Base-by-base conservation (phyloP, 2,329 filamentous ascomycete species). In the Trichoderma gracile region DNA sequence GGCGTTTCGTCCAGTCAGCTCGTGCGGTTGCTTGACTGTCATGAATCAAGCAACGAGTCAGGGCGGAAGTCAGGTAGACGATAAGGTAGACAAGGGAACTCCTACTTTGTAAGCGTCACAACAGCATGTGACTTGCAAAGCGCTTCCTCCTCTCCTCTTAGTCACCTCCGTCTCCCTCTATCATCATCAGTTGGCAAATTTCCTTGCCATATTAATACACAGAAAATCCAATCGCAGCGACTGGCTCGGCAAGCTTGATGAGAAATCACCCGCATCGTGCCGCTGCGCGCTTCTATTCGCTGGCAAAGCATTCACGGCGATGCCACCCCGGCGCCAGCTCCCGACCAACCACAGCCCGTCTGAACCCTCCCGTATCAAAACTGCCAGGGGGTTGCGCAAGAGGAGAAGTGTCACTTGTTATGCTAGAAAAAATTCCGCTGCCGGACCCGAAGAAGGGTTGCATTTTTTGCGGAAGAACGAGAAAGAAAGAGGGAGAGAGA, bases 221-320 rank as follows among this genome's bases (percentile, higher is more conserved):
- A 27, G 25, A 23, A 23, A 30, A 10, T 45, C 33, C 19, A 10
- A 45, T 19, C 1, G 15, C 23, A 27, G 43, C 21, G 45, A 38
- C n/a, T 27, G n/a, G 58, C 58, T 42, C 25, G 23, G n/a, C 46
- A 49, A 9, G 9, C 30, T 33, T 38, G 12, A 38, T 53, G 30
- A 33, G 33, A 42, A 53, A 61, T 53, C 58, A 61, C 58, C 21
- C 58, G 58, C 57, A 43, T 61, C 46, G 47, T 49, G 23, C 47
- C 42, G 21, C 45, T 33, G 47, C n/a, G 7, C 21, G 49, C 47
- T 53, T 52, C 58, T 21, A 61, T 61, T 61, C 58, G 58, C 57
- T 52, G 46, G 46, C 38, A 25, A 33, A 52, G 27, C 46, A 52
- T 53, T 14, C 0, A 9, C 4, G 33, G 17, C 52, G 47, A 43